Evolutionary conservation across 148 eudicot species (phyloP).

Genomic region (Heliosperma pusillum): DNA sequence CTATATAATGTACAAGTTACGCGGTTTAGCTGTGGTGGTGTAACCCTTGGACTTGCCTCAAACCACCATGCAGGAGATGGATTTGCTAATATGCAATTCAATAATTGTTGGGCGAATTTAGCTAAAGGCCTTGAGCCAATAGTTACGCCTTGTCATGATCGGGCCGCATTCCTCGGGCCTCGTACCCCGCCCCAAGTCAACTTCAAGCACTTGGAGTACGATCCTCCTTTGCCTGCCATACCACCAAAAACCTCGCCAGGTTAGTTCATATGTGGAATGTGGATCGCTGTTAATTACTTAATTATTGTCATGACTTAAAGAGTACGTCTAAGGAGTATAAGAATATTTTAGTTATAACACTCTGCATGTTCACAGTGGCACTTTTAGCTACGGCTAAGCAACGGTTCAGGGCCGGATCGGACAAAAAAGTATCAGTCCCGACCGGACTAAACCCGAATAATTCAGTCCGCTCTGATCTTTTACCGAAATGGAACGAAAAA

Average conservation of each 20-base stretch:
- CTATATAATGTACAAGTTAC: constrained; percentile 22
- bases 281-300: too few relatives aligned
- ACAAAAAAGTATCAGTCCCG: too few relatives aligned
- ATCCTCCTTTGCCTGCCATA: constrained; percentile 4
- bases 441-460: too few relatives aligned
- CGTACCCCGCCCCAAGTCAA: constrained; percentile 31
- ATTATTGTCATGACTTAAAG: too few relatives aligned
- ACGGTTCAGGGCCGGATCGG: too few relatives aligned
- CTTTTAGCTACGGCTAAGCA: too few relatives aligned
- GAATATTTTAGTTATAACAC: too few relatives aligned
- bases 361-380: too few relatives aligned
- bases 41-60: constrained; percentile 24
- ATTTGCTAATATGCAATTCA: constrained; percentile 10
- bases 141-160: constrained; percentile 24
- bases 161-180: constrained; percentile 22
- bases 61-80: constrained; percentile 34
- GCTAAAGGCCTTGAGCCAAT: constrained; percentile 31
- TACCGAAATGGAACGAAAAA: too few relatives aligned
- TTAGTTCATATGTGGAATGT: too few relatives aligned
- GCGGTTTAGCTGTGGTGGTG: constrained; percentile 37
- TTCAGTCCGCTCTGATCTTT: too few relatives aligned
- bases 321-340: too few relatives aligned
- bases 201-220: constrained; percentile 35
- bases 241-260: background rate
- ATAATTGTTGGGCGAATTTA: constrained; percentile 28